phyloP scores from a whole-genome alignment of 495 filamentous ascomycete genomes.

The Trichoderma asperelloides region DNA sequence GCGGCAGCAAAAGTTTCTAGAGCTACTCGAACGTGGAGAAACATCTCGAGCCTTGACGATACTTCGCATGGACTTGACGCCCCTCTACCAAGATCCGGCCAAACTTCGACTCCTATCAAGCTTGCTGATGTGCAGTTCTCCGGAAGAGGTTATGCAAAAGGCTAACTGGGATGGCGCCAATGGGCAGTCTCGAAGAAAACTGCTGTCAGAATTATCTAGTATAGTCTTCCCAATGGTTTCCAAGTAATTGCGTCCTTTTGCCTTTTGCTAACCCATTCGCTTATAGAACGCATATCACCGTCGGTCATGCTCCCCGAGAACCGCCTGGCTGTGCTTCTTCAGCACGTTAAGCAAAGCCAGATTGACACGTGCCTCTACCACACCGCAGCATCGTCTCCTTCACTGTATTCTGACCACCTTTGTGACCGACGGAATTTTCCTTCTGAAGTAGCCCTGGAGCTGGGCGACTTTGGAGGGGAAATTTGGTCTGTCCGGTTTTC shows the following conservation, averaged over 20 bases:
- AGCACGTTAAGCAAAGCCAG: constrained; percentile 73
- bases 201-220: constrained; percentile 83
- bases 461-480: constrained; percentile 72
- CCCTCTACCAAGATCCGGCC: constrained; percentile 70
- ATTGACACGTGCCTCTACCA: constrained; percentile 82
- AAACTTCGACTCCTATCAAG: constrained; percentile 75
- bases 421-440: constrained; percentile 81
- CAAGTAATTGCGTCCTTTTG: neutral
- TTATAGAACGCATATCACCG: constrained; percentile 79
- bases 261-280: constrained; percentile 15
- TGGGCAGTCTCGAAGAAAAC: constrained; percentile 60
- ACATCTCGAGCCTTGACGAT: constrained; percentile 66
- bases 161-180: constrained; percentile 84
- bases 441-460: constrained; percentile 49
- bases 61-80: constrained; percentile 78
- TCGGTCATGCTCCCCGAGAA: constrained; percentile 98
- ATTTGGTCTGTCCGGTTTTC: constrained; percentile 90
- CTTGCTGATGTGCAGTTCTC: constrained; percentile 76
- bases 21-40: constrained; percentile 73
- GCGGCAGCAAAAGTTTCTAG: constrained; percentile 90
- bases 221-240: neutral
- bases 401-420: constrained; percentile 78
- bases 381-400: constrained; percentile 68
- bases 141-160: constrained; percentile 70
- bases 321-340: constrained; percentile 74